These are phyloP conservation scores for Metschnikowia anglica DNA, from an alignment of 805 yeast genomes.

Conservation along the genomic window DNA sequence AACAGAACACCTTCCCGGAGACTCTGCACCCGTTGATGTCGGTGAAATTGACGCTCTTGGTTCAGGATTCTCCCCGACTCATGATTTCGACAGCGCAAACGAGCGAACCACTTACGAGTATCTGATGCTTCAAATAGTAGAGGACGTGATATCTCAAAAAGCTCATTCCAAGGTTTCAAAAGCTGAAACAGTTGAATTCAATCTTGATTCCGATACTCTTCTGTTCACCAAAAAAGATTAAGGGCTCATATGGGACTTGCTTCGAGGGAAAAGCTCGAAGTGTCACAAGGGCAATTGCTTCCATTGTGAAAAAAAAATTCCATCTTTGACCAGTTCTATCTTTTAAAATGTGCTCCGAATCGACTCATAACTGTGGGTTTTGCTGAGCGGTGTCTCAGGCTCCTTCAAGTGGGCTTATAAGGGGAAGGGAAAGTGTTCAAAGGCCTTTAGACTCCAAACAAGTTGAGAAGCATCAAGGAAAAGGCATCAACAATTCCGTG, in stretches of 20 bases:
- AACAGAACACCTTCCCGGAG: constrained; percentile 16
- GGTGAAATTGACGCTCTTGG: constrained; percentile 21
- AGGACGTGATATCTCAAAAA: constrained; percentile 21
- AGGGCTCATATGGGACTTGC: no score
- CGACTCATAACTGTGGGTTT: no score
- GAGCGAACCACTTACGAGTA: constrained; percentile 31
- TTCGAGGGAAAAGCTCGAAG: no score
- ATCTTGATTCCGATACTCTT: constrained; percentile 28
- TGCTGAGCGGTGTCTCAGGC: no score
- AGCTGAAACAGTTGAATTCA: constrained; percentile 22
- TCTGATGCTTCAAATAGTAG: constrained; percentile 27
- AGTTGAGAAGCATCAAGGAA: constrained; percentile 23
- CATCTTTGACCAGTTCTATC: no score
- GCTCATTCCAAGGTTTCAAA: not conserved
- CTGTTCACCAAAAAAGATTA: not conserved
- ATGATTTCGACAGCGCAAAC: constrained; percentile 35
- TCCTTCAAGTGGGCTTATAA: no score
- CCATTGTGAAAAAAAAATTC: no score
- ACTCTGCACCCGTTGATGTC: constrained; percentile 18
- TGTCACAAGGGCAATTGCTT: no score
- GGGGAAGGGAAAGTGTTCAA: no score
- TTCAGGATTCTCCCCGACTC: constrained; percentile 30
- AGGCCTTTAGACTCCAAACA: constrained; percentile 12
- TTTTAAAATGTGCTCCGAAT: no score
- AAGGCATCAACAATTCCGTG: constrained; percentile 30